These are phyloP conservation scores for Globisporangium paddicum DNA, from an alignment of 352 stramenopile genomes.

Conservation along the genomic window DNA sequence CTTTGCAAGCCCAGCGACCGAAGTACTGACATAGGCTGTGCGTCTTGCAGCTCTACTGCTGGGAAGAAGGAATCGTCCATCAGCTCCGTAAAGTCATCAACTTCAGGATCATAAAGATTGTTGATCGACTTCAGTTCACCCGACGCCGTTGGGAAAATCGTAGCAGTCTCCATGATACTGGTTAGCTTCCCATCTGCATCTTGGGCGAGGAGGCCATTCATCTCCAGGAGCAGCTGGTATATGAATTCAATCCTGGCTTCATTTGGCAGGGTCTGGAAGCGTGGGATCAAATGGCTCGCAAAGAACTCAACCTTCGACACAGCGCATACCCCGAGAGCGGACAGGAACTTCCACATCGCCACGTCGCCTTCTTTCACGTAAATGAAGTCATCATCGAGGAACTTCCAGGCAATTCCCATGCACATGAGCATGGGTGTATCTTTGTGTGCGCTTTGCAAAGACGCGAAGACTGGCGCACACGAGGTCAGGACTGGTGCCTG, in stretches of 20 bases:
- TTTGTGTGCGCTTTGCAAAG: constrained; percentile 20
- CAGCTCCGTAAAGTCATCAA: constrained; percentile 60
- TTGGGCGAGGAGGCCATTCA: constrained; percentile 30
- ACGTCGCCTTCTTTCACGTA: constrained; percentile 39
- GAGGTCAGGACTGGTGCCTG: not conserved
- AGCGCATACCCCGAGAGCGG: constrained; percentile 23
- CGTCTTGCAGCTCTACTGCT: constrained; percentile 48
- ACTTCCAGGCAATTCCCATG: constrained; percentile 33
- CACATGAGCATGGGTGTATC: constrained; percentile 23
- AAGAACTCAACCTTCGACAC: constrained; percentile 54
- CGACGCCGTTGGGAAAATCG: constrained; percentile 55
- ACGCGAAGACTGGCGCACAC: constrained; percentile 23
- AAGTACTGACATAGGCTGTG: constrained; percentile 44
- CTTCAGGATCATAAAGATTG: constrained; percentile 69
- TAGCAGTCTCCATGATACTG: constrained; percentile 35
- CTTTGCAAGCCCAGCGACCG: constrained; percentile 64
- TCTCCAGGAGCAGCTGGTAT: constrained; percentile 38
- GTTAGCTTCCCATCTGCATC: constrained; percentile 37
- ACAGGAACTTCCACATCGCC: constrained; percentile 22
- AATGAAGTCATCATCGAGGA: constrained; percentile 50
- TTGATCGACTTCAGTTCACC: constrained; percentile 52
- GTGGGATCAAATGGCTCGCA: constrained; percentile 40
- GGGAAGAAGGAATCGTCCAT: constrained; percentile 73
- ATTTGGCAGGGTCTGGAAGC: constrained; percentile 28
- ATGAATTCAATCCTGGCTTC: constrained; percentile 33